Conservation (phyloP, 257 asterid species). For the Solanum lycopersicoides region DNA sequence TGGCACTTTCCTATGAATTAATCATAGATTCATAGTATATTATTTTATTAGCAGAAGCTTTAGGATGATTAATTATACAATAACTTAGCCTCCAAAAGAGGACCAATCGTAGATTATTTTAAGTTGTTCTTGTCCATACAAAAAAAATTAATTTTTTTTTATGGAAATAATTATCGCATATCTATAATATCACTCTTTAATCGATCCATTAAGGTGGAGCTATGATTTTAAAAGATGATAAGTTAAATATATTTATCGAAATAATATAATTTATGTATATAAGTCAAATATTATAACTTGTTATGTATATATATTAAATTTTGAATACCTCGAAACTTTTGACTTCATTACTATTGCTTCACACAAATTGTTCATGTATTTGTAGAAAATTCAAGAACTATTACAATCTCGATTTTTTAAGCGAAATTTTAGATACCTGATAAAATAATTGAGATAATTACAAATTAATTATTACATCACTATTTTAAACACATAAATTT, state of each 20-base stretch:
- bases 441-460: background rate
- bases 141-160: too few species aligned
- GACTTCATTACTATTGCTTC: background rate
- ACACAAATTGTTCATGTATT: background rate
- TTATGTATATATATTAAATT: background rate
- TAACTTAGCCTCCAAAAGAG: background rate
- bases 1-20: too few species aligned
- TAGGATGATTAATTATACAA: background rate
- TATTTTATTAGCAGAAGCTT: background rate
- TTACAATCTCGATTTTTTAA: too few species aligned
- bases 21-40: background rate
- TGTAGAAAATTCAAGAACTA: background rate
- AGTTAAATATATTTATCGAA: background rate
- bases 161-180: background rate
- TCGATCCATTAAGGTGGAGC: accelerated
- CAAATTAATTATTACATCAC: background rate
- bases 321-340: background rate
- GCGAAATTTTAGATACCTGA: accelerated
- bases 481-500: too few species aligned
- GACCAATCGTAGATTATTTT: background rate
- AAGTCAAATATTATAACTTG: background rate
- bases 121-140: background rate
- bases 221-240: background rate
- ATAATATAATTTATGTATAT: background rate
- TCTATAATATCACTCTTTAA: background rate